A percentile compares a stretch with the other conserved stretches of the same genome.
Evolutionary conservation across 1,284 basidiomycete genomes (phyloP).

Genomic region (Porogramme epimiltina): DNA sequence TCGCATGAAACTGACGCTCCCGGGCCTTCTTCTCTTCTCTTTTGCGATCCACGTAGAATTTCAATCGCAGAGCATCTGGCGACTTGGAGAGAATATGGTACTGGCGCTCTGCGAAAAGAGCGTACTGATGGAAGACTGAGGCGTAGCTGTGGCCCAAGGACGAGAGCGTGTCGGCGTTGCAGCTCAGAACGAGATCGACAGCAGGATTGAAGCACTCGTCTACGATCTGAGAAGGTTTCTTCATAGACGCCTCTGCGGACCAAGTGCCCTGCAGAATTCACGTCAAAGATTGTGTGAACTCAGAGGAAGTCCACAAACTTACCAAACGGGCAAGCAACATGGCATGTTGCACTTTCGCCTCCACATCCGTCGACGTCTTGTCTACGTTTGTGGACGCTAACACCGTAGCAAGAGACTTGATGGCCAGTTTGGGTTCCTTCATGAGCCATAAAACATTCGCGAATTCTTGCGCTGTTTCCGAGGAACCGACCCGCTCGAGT

Average conservation of each 20-base stretch:
- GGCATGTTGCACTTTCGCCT: slow-evolving; percentile 39
- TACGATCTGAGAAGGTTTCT: slow-evolving; percentile 80
- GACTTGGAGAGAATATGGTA: slow-evolving; percentile 73
- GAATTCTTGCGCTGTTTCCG: slow-evolving; percentile 78
- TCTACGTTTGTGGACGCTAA: slow-evolving; percentile 26
- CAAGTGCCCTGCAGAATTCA: slow-evolving; percentile 78
- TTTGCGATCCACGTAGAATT: slow-evolving; percentile 76
- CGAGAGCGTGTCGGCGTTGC: slow-evolving; percentile 8
- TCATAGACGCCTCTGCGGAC: slow-evolving; percentile 84
- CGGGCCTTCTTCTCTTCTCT: slow-evolving; percentile 60
- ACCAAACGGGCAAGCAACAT: slow-evolving; percentile 64
- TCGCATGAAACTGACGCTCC: slow-evolving; percentile 44
- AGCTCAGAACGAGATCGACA: slow-evolving; percentile 40
- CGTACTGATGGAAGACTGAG: slow-evolving; percentile 81
- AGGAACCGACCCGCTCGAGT: slow-evolving; percentile 50
- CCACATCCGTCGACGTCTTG: slow-evolving; percentile 5
- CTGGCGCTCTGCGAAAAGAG: slow-evolving; percentile 87
- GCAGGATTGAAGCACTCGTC: slow-evolving; percentile 73
- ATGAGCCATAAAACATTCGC: slow-evolving; percentile 90
- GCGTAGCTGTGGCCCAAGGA: slow-evolving; percentile 43
- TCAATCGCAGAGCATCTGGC: slow-evolving; percentile 72
- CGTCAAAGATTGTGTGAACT: background rate
- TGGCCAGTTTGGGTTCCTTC: slow-evolving; percentile 83
- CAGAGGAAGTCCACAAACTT: slow-evolving; percentile 21
- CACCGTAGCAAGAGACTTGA: slow-evolving; percentile 69